These are phyloP conservation scores for Coniochaeta sp. DNA, from an alignment of 2,329 filamentous ascomycete species.

Conservation along the genomic window DNA sequence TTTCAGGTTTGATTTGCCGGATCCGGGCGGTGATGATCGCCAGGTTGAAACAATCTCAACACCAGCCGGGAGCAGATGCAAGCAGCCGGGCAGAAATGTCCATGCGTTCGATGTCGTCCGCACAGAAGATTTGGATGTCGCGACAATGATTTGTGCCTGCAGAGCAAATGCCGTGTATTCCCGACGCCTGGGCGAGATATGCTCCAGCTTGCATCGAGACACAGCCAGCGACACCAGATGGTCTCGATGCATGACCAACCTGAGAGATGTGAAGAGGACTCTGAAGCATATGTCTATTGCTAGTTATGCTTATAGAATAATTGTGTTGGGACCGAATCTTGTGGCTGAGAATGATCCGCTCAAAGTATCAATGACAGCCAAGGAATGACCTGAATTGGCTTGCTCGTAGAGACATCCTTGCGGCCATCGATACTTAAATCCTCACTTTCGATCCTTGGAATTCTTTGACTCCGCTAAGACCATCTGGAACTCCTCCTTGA, in stretches of 20 bases:
- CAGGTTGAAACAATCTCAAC: not conserved
- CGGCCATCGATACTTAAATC: not conserved
- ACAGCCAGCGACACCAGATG: not conserved
- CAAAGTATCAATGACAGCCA: too few species aligned
- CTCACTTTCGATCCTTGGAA: not conserved
- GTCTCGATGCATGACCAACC: not conserved
- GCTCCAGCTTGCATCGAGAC: not conserved
- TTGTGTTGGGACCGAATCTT: too few species aligned
- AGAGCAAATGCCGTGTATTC: not conserved
- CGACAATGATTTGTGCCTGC: not conserved
- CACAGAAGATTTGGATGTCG: too few species aligned
- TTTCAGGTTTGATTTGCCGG: not conserved
- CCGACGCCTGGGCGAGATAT: not conserved
- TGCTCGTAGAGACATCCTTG: too few species aligned
- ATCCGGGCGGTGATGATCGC: not conserved
- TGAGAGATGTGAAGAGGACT: not conserved
- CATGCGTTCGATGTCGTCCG: not conserved
- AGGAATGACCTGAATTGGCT: too few species aligned
- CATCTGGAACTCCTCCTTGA: conserved; percentile 9
- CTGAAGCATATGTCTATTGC: too few species aligned
- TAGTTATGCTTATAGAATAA: too few species aligned
- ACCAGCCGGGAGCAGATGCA: not conserved
- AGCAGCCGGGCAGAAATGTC: not conserved
- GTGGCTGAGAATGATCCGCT: too few species aligned
- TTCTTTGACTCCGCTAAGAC: not conserved